Evolutionary conservation across 1,284 basidiomycete species (phyloP).

Genomic region (Ustilago vetiveriae): DNA sequence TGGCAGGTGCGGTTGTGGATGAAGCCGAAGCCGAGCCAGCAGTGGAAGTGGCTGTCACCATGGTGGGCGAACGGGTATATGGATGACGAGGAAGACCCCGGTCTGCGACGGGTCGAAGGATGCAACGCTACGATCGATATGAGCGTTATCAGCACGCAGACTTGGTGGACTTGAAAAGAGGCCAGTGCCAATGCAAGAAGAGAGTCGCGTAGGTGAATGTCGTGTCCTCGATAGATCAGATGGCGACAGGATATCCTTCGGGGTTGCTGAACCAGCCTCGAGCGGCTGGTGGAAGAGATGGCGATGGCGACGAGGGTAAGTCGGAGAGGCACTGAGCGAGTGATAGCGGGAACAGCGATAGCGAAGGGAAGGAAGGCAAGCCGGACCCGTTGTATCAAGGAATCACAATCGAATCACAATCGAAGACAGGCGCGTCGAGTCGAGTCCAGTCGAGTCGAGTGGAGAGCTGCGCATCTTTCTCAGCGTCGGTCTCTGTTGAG

Average conservation of each 20-base stretch:
- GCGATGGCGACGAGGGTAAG: too few species aligned
- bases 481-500: too few species aligned
- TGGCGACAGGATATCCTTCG: too few species aligned
- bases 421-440: conserved; percentile 5
- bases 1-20: conserved; percentile 15
- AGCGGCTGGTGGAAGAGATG: too few species aligned
- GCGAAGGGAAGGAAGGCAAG: neutral
- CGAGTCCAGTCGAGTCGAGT: neutral
- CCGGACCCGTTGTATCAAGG: too few species aligned
- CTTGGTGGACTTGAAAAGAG: neutral
- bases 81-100: neutral
- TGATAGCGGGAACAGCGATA: too few species aligned
- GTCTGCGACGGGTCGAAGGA: neutral
- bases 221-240: too few species aligned
- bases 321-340: too few species aligned
- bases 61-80: conserved; percentile 2
- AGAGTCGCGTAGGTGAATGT: too few species aligned
- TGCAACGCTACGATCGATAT: neutral
- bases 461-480: conserved; percentile 9
- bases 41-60: conserved; percentile 30
- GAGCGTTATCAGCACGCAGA: neutral
- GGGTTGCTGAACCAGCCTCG: too few species aligned
- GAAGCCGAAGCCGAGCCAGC: conserved; percentile 16
- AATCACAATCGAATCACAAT: too few species aligned
- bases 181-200: too few species aligned